Evolutionary conservation across 2,329 filamentous ascomycete species (phyloP).

Genomic region (Pestalotiopsis fici): DNA sequence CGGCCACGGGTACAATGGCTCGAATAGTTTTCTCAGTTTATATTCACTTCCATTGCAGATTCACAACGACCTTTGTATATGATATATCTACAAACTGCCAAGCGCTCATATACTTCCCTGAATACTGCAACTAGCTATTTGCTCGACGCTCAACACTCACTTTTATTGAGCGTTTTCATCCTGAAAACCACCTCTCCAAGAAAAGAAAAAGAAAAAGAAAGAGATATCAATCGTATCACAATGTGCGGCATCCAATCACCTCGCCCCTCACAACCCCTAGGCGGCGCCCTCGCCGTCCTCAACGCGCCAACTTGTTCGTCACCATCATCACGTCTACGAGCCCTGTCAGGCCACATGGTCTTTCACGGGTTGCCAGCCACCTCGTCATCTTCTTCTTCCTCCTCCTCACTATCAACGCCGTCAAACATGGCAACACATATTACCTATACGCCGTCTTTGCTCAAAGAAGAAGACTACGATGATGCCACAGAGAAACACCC

Average conservation of each 20-base stretch:
- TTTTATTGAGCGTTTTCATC: too few relatives aligned
- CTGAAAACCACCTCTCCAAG: too few relatives aligned
- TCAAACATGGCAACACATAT: background rate
- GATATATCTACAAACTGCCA: background rate
- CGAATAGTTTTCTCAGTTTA: background rate
- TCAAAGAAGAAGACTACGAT: too few relatives aligned
- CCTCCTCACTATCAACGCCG: too few relatives aligned
- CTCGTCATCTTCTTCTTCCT: background rate
- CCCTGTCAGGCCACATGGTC: background rate
- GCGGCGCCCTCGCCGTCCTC: conserved; percentile 6
- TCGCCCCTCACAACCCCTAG: background rate
- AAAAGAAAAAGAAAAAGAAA: too few relatives aligned
- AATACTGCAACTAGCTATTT: too few relatives aligned
- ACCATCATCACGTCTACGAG: background rate
- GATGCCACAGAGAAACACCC: background rate
- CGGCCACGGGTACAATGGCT: background rate
- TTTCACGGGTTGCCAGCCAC: background rate
- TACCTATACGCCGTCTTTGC: background rate
- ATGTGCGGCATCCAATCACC: conserved; percentile 4
- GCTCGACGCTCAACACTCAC: too few relatives aligned
- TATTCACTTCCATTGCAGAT: background rate
- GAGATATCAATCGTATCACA: background rate
- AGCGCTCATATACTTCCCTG: too few relatives aligned
- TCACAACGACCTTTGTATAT: background rate
- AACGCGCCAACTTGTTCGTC: background rate